Evolutionary conservation across 768 basidiomycete genomes (phyloP).

Genomic region (Imleria badia): DNA sequence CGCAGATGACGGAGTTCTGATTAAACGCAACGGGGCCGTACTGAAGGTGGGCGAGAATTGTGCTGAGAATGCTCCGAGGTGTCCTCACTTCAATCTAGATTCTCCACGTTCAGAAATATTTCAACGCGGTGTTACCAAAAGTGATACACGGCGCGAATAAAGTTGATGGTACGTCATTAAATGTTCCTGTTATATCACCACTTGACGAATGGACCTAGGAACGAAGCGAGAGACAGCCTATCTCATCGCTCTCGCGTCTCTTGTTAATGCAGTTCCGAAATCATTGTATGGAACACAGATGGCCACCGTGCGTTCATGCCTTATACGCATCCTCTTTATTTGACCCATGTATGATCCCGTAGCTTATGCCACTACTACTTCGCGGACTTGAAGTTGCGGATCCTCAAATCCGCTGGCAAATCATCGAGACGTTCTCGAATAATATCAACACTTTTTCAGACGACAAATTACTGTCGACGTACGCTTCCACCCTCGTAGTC

Average conservation of each 20-base stretch:
- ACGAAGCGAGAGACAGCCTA: constrained; percentile 59
- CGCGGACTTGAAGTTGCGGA: constrained; percentile 81
- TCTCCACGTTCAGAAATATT: constrained; percentile 73
- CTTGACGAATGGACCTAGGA: constrained; percentile 36
- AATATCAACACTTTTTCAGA: constrained; percentile 61
- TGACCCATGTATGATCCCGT: background rate
- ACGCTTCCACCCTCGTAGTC: constrained; percentile 68
- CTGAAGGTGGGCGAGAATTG: constrained; percentile 56
- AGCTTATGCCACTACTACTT: constrained; percentile 89
- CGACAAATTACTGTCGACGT: constrained; percentile 57
- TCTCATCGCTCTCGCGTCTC: constrained; percentile 78
- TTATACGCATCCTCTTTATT: background rate
- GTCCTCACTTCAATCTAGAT: constrained; percentile 44
- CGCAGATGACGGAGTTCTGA: constrained; percentile 59
- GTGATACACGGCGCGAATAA: constrained; percentile 68
- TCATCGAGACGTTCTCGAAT: constrained; percentile 75
- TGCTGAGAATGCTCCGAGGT: background rate
- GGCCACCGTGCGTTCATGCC: constrained; percentile 43
- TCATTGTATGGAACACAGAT: constrained; percentile 71
- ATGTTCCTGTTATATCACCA: background rate
- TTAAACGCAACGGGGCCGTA: constrained; percentile 75
- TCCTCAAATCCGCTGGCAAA: constrained; percentile 68
- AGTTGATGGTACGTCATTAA: constrained; percentile 44
- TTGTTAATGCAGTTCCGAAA: constrained; percentile 80
- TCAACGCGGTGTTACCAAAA: constrained; percentile 67